Base-by-base conservation (phyloP, 768 basidiomycete genomes). In the Psilocybe tampanensis region DNA sequence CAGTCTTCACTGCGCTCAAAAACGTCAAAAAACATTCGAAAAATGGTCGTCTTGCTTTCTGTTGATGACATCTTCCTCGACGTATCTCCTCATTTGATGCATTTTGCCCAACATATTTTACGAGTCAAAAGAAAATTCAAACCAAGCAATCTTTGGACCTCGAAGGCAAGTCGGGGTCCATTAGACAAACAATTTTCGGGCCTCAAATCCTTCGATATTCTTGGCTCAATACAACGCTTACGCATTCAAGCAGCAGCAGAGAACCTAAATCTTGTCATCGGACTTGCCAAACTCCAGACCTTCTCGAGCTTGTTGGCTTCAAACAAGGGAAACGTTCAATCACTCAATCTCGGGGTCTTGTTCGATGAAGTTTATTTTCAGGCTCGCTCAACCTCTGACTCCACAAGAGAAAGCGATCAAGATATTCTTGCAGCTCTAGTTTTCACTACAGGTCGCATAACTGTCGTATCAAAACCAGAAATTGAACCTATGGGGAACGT, bases 161-260 rank as follows among this genome's bases (percentile, higher is more conserved):
- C 23, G 24, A 55, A 39, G 26, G 22, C 3, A 21, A 26, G 52
- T 26, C 54, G 55, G 8, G 62, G 60, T 23, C 18, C 48, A 18
- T 11, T 44, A 8, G 68, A 66, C 18, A 59, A 55, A 39, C 47
- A 49, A 26, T 39, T 47, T n/a, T 58, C 65, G 11, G 65, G 62
- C 42, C 39, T 71, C 18, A 55, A 58, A 29, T 70, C 55, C 21
- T 32, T 71, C 7, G 78, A 85, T 49, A 42, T 81, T 12, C 68
- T 78, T 5, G 65, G 81, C 6, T 71, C 71, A 33, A 61, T 87
- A 47, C 74, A 71, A 7, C 74, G 67, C 8, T 60, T 88, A 42
- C 76, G 76, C 23, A 64, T 89, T n/a, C 81, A 80, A 53, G 88
- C 88, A 8, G 85, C 82, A 5, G 88, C 89, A 7, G 86, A 88